Evolutionary conservation across 2,329 filamentous ascomycete genomes (phyloP).

Genomic region (Arthrobotrys megalospora): DNA sequence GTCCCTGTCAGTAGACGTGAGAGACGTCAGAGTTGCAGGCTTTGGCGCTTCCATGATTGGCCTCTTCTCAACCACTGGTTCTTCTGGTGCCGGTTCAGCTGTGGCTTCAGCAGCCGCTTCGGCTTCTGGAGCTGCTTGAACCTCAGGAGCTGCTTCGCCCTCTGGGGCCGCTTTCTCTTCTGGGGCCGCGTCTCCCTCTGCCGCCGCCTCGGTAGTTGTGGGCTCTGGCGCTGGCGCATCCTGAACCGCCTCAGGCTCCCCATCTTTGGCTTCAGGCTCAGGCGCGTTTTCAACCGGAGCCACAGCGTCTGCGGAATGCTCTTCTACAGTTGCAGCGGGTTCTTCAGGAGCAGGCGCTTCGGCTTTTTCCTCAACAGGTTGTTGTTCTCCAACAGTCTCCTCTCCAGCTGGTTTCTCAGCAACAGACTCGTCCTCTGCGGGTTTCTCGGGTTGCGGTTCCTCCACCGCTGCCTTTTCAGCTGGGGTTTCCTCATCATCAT

Average conservation of each 20-base stretch:
- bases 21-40: slow-evolving; percentile 44
- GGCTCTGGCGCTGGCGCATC: neutral
- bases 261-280: slow-evolving; percentile 24
- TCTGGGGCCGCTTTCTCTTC: slow-evolving; percentile 13
- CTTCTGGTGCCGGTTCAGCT: slow-evolving; percentile 17
- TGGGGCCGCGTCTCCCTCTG: neutral
- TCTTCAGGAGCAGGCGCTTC: slow-evolving; percentile 17
- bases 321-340: slow-evolving; percentile 2
- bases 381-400: slow-evolving; percentile 15
- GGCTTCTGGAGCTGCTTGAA: slow-evolving; percentile 10
- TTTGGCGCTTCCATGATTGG: slow-evolving; percentile 52
- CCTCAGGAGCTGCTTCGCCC: slow-evolving; percentile 7
- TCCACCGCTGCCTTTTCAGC: slow-evolving; percentile 12
- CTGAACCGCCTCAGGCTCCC: neutral
- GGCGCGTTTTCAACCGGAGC: slow-evolving; percentile 13
- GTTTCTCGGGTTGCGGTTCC: slow-evolving; percentile 28
- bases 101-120: slow-evolving; percentile 8
- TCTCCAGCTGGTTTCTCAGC: slow-evolving; percentile 11
- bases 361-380: slow-evolving; percentile 5
- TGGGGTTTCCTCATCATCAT: neutral
- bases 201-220: neutral
- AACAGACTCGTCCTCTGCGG: slow-evolving; percentile 17
- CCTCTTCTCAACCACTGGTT: slow-evolving; percentile 30
- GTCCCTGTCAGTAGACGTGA: slow-evolving; percentile 54
- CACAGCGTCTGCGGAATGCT: neutral